Conservation (phyloP, 1,284 basidiomycete species). For the Afroboletus lepidellus region DNA sequence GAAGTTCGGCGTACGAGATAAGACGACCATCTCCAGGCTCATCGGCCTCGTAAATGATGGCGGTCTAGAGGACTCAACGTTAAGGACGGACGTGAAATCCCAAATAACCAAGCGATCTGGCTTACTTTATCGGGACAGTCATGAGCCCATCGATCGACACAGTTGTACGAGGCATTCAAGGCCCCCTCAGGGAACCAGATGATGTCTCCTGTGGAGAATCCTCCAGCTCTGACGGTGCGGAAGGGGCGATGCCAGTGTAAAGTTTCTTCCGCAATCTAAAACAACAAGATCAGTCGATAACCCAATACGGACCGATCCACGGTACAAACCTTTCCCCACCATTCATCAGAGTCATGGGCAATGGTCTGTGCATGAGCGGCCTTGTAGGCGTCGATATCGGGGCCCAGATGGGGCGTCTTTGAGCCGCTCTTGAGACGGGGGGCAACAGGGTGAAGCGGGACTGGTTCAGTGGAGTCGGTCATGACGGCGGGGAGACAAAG, state of each 20-base stretch:
- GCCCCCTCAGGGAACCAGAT: slow-evolving; percentile 94
- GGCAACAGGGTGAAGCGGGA: slow-evolving; percentile 61
- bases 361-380: slow-evolving; percentile 68
- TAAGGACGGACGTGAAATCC: not conserved
- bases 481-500: slow-evolving; percentile 17
- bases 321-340: slow-evolving; percentile 79
- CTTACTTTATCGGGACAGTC: slow-evolving; percentile 84
- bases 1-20: slow-evolving; percentile 82
- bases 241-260: slow-evolving; percentile 93
- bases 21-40: slow-evolving; percentile 83
- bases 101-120: not conserved
- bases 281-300: not conserved
- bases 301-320: not conserved
- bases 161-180: slow-evolving; percentile 94
- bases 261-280: slow-evolving; percentile 74
- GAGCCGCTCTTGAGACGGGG: slow-evolving; percentile 59
- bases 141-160: slow-evolving; percentile 95
- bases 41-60: slow-evolving; percentile 98
- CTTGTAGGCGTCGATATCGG: slow-evolving; percentile 71
- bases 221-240: slow-evolving; percentile 83
- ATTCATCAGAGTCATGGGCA: slow-evolving; percentile 74
- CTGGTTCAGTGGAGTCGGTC: slow-evolving; percentile 29
- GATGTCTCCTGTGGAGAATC: slow-evolving; percentile 86
- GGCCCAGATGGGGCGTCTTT: slow-evolving; percentile 74
- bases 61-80: slow-evolving; percentile 48